A percentile compares a stretch with the other conserved stretches of the same genome.
These are phyloP conservation scores for Trichoderma atrobrunneum DNA, from an alignment of 2,329 filamentous ascomycete genomes.

Conservation along the genomic window DNA sequence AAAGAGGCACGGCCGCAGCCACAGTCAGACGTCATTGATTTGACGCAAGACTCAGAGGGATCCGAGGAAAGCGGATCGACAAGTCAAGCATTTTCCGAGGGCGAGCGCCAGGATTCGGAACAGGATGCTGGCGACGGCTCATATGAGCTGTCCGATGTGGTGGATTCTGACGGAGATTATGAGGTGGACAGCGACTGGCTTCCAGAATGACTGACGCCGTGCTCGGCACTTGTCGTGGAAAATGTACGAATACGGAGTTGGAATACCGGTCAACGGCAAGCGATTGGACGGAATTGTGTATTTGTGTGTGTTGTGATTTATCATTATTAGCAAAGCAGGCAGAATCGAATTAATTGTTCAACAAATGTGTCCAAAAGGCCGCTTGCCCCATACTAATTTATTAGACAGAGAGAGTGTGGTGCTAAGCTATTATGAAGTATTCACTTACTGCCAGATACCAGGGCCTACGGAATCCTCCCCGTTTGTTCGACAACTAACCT, in stretches of 20 bases:
- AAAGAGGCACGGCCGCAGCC: background rate
- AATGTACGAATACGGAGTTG: background rate
- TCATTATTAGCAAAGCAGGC: background rate
- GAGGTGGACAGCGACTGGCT: slow-evolving; percentile 13
- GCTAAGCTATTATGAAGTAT: too few relatives aligned
- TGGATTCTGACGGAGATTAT: slow-evolving; percentile 8
- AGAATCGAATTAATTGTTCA: background rate
- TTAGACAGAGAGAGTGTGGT: background rate
- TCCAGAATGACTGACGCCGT: slow-evolving; percentile 2
- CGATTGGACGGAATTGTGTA: background rate
- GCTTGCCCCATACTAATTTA: background rate
- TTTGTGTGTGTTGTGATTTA: background rate
- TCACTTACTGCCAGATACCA: too few relatives aligned
- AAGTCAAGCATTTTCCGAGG: background rate
- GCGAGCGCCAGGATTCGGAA: background rate
- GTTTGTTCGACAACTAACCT: background rate
- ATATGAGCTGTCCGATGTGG: slow-evolving; percentile 15
- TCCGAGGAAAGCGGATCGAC: background rate
- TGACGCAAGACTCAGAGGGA: slow-evolving; percentile 12
- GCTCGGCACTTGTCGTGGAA: background rate
- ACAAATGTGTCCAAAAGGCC: background rate
- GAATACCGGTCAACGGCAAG: background rate
- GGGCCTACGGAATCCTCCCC: background rate
- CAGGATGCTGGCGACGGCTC: slow-evolving; percentile 3
- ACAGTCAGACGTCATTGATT: slow-evolving; percentile 3